A percentile compares a stretch with the other conserved stretches of the same genome.
Evolutionary conservation across 2,329 filamentous ascomycete species (phyloP).

Genomic region (Calonectria ilicicola): DNA sequence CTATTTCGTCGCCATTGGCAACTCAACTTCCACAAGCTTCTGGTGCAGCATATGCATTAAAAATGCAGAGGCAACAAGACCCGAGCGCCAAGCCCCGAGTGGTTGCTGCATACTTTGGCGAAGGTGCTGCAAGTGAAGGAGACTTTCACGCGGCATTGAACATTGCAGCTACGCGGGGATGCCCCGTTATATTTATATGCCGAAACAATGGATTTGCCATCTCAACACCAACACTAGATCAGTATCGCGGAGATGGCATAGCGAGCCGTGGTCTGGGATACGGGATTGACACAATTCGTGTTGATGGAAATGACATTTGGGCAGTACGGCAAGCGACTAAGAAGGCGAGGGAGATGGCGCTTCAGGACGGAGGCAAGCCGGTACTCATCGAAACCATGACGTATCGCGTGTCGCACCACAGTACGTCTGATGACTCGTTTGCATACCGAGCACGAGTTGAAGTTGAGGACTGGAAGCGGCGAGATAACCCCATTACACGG

Average conservation of each 20-base stretch:
- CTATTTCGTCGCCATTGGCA: slow-evolving; percentile 84
- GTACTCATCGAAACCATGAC: slow-evolving; percentile 96
- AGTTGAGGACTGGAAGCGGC: slow-evolving; percentile 93
- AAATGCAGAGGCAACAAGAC: slow-evolving; percentile 81
- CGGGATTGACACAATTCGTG: slow-evolving; percentile 91
- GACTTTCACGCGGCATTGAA: slow-evolving; percentile 94
- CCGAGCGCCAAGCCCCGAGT: slow-evolving; percentile 76
- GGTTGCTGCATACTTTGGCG: slow-evolving; percentile 88
- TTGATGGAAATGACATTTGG: slow-evolving; percentile 96
- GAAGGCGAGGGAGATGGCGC: slow-evolving; percentile 80
- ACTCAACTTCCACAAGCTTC: slow-evolving; percentile 92
- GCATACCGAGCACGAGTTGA: slow-evolving; percentile 94
- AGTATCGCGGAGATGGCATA: slow-evolving; percentile 92
- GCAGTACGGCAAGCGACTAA: slow-evolving; percentile 85
- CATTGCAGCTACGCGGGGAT: slow-evolving; percentile 89
- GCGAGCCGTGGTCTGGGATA: slow-evolving; percentile 89
- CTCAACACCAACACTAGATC: slow-evolving; percentile 88
- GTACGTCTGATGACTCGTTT: slow-evolving; percentile 96
- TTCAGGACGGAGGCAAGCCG: slow-evolving; percentile 83
- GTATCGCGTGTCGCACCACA: slow-evolving; percentile 98
- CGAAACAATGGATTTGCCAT: slow-evolving; percentile 95
- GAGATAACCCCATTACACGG: slow-evolving; percentile 89
- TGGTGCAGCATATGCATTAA: slow-evolving; percentile 88
- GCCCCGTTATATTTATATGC: slow-evolving; percentile 90
- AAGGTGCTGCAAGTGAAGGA: slow-evolving; percentile 90